These are phyloP conservation scores for Geotrichum fermentans DNA, from an alignment of 1,139 yeast genomes.

Conservation along the genomic window DNA sequence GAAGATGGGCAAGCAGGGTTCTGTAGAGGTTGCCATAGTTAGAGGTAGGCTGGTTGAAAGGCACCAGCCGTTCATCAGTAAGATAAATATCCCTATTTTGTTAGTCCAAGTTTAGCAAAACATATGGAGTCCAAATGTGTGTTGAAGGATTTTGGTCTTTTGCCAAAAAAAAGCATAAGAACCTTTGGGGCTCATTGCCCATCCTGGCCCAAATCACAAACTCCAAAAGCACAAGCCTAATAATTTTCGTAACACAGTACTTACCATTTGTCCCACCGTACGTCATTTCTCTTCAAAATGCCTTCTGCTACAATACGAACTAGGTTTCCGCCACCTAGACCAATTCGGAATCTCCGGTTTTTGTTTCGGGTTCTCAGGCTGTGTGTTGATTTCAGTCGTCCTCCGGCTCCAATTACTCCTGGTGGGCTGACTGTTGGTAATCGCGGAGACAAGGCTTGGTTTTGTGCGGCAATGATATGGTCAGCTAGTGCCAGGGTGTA, in stretches of 20 bases:
- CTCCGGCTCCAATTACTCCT: no score
- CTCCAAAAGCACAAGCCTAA: no score
- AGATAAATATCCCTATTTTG: slow-evolving; percentile 85
- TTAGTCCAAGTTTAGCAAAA: no score
- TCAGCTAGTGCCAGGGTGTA: slow-evolving; percentile 96
- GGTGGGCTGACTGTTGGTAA: no score
- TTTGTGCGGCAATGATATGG: slow-evolving; percentile 82
- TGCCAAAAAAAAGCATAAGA: no score
- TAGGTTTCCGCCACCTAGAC: slow-evolving; percentile 88
- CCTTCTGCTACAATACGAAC: slow-evolving; percentile 85
- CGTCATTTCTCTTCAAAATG: slow-evolving; percentile 58
- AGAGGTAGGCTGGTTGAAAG: slow-evolving; percentile 75
- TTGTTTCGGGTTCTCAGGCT: slow-evolving; percentile 15
- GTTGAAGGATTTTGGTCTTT: no score
- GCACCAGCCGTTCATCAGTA: slow-evolving; percentile 94
- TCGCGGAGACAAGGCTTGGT: no score
- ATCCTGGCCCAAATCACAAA: no score
- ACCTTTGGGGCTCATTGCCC: no score
- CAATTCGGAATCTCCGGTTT: slow-evolving; percentile 71
- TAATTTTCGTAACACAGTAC: no score
- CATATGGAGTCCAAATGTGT: no score
- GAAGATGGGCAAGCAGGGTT: slow-evolving; percentile 66
- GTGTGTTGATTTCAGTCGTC: slow-evolving; percentile 34
- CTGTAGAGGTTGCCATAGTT: slow-evolving; percentile 87
- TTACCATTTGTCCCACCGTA: slow-evolving; percentile 86